phyloP scores from a whole-genome alignment of 768 basidiomycete species.

The Suillus sp. region DNA sequence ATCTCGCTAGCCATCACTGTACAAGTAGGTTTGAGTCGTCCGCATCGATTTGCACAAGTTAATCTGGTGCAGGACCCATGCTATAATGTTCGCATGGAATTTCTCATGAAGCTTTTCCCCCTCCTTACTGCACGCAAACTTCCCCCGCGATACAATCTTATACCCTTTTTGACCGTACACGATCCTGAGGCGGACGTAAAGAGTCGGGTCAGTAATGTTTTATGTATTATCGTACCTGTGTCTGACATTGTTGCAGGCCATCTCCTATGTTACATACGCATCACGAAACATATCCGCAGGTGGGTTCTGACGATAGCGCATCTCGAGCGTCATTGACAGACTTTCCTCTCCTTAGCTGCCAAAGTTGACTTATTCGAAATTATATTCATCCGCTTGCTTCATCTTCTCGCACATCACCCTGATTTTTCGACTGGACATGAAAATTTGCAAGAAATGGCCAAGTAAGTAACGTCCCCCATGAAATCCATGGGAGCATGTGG shows the following conservation, averaged over 20 bases:
- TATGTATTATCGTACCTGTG: not conserved
- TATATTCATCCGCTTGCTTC: constrained; percentile 82
- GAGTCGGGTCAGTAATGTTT: constrained; percentile 48
- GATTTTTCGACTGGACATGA: constrained; percentile 76
- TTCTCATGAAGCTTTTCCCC: constrained; percentile 72
- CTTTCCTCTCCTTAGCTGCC: constrained; percentile 39
- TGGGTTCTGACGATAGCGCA: constrained; percentile 23
- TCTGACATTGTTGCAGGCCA: constrained; percentile 44
- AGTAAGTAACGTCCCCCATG: constrained; percentile 48
- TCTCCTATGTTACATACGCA: constrained; percentile 55
- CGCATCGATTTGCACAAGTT: not conserved
- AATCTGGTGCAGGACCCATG: constrained; percentile 68
- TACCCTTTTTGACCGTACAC: constrained; percentile 86
- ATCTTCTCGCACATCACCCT: constrained; percentile 91
- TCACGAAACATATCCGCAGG: constrained; percentile 49
- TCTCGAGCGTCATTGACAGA: constrained; percentile 5
- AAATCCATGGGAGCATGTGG: not conserved
- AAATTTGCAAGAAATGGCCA: constrained; percentile 75
- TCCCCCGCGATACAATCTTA: constrained; percentile 72
- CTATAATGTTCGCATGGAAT: constrained; percentile 79
- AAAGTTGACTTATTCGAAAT: constrained; percentile 75
- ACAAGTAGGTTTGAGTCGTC: constrained; percentile 58
- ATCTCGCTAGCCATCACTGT: constrained; percentile 68
- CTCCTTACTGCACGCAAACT: constrained; percentile 68
- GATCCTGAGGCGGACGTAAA: constrained; percentile 89